phyloP scores from a whole-genome alignment of 495 filamentous ascomycete species.

The Cairneyella variabilis region DNA sequence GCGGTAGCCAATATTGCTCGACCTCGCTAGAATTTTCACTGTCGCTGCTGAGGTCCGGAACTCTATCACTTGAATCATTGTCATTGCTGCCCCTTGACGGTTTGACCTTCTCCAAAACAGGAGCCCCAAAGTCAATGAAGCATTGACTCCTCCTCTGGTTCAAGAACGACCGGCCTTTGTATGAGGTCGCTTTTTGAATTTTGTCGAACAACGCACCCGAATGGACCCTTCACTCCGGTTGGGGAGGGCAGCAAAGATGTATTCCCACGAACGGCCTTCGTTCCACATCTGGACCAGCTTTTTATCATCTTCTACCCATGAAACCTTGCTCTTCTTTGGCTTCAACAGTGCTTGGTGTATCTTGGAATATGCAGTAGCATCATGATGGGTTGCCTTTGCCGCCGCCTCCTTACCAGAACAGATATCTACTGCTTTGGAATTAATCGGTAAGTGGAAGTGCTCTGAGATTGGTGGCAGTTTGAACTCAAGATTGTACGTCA shows the following conservation, averaged over 20 bases:
- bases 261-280: slow-evolving; percentile 8
- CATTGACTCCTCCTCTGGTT: slow-evolving; percentile 3
- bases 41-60: background rate
- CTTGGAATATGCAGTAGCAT: background rate
- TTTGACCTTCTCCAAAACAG: background rate
- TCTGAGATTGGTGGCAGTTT: slow-evolving; percentile 12
- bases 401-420: too few relatives aligned
- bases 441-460: slow-evolving; percentile 12
- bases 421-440: slow-evolving; percentile 9
- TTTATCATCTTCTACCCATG: slow-evolving; percentile 3
- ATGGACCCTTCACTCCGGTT: slow-evolving; percentile 9
- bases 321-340: slow-evolving; percentile 7
- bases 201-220: slow-evolving; percentile 13
- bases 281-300: background rate
- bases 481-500: slow-evolving; percentile 23
- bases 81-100: background rate
- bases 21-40: background rate
- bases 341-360: slow-evolving; percentile 6
- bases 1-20: too few relatives aligned
- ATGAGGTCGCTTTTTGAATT: slow-evolving; percentile 10
- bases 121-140: background rate
- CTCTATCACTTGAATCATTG: background rate
- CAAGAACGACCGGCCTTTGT: slow-evolving; percentile 9
- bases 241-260: slow-evolving; percentile 13
- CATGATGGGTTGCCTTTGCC: too few relatives aligned